Conservation (phyloP, 345 rosid species). For the Nasturtium officinale region DNA sequence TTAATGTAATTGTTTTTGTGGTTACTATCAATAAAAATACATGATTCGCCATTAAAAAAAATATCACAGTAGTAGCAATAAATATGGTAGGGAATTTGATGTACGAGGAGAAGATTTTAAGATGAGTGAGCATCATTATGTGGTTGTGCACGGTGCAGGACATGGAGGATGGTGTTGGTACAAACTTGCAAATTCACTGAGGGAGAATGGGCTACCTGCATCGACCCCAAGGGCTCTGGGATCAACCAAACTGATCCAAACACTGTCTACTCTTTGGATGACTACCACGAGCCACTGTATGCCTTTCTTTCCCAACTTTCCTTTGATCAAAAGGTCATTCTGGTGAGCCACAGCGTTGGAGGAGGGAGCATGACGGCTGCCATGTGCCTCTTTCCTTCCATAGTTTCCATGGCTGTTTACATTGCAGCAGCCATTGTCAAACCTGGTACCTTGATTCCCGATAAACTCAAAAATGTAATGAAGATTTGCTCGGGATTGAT, state of each 20-base stretch:
- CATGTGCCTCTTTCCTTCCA: slow-evolving; percentile 42
- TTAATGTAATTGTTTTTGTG: background rate
- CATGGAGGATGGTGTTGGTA: slow-evolving; percentile 68
- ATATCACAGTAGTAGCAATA: slow-evolving; percentile 23
- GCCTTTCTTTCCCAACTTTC: slow-evolving; percentile 46
- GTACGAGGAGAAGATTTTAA: slow-evolving; percentile 4
- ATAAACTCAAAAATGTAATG: slow-evolving; percentile 26
- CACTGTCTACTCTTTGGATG: slow-evolving; percentile 43
- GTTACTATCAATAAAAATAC: background rate
- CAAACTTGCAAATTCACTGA: slow-evolving; percentile 47
- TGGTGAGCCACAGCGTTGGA: slow-evolving; percentile 57
- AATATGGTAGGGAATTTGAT: background rate
- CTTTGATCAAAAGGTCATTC: slow-evolving; percentile 45
- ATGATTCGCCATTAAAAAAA: slow-evolving; percentile 5
- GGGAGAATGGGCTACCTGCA: slow-evolving; percentile 46
- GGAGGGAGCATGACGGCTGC: slow-evolving; percentile 54
- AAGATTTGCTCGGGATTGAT: slow-evolving; percentile 33
- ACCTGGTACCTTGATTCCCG: slow-evolving; percentile 37
- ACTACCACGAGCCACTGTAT: slow-evolving; percentile 50
- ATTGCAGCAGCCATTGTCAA: slow-evolving; percentile 52
- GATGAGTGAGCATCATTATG: slow-evolving; percentile 43
- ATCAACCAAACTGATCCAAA: slow-evolving; percentile 48
- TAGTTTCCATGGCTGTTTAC: slow-evolving; percentile 50
- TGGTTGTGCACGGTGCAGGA: slow-evolving; percentile 51
- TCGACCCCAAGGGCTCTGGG: slow-evolving; percentile 54